Conservation (phyloP, 1,284 basidiomycete species). For the Ustanciosporium gigantosporum region DNA sequence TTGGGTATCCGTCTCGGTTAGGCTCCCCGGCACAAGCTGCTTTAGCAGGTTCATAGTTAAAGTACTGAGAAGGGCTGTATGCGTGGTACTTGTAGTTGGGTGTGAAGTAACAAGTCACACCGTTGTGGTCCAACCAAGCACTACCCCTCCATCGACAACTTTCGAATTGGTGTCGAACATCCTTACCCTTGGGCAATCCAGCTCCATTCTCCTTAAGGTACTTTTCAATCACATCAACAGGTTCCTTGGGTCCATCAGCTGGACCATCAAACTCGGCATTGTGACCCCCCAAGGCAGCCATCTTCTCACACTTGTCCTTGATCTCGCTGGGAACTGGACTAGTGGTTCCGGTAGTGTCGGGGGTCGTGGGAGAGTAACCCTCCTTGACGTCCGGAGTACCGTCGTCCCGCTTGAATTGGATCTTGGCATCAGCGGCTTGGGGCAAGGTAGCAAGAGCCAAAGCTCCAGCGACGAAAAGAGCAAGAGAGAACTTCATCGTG, state of each 20-base stretch:
- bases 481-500: slow-evolving; percentile 31
- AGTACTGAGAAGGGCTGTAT: slow-evolving; percentile 7
- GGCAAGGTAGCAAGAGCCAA: slow-evolving; percentile 7
- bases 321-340: too few species aligned
- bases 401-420: too few species aligned
- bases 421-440: too few species aligned
- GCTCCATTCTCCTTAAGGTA: slow-evolving; percentile 5
- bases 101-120: slow-evolving; percentile 22
- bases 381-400: neutral
- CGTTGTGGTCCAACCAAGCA: slow-evolving; percentile 20
- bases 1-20: slow-evolving; percentile 6
- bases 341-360: too few species aligned
- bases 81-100: slow-evolving; percentile 29
- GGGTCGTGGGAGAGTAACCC: neutral
- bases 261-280: neutral
- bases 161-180: slow-evolving; percentile 6
- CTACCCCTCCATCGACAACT: slow-evolving; percentile 14
- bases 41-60: neutral
- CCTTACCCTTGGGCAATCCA: slow-evolving; percentile 8
- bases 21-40: slow-evolving; percentile 19
- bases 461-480: slow-evolving; percentile 16
- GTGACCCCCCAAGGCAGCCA: neutral
- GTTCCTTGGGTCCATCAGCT: neutral
- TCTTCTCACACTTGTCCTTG: neutral
- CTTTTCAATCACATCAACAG: slow-evolving; percentile 1